A percentile compares a stretch with the other conserved stretches of the same genome.
These are phyloP conservation scores for Boletus rubropictus DNA, from an alignment of 768 basidiomycete species.

Conservation along the genomic window DNA sequence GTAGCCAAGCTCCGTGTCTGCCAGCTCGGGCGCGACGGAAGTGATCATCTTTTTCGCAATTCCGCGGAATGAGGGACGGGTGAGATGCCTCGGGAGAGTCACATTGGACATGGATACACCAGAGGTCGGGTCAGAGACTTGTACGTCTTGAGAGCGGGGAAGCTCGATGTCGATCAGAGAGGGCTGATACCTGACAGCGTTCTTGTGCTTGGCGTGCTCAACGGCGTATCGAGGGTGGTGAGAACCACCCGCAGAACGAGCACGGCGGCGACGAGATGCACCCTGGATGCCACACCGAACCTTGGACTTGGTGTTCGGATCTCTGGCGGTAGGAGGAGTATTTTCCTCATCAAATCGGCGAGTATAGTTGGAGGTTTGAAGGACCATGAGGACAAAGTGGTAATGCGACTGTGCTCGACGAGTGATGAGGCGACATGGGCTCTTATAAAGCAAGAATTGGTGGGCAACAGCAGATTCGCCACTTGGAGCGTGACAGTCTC, in stretches of 20 bases:
- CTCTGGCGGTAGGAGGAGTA: constrained; percentile 23
- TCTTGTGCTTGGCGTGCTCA: constrained; percentile 37
- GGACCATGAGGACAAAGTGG: constrained; percentile 22
- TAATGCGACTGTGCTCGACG: background rate
- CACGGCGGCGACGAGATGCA: constrained; percentile 38
- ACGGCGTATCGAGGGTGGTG: constrained; percentile 31
- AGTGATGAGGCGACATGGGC: constrained; percentile 1
- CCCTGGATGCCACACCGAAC: constrained; percentile 29
- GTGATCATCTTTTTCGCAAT: constrained; percentile 14
- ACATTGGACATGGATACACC: constrained; percentile 8
- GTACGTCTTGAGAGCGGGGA: constrained; percentile 10
- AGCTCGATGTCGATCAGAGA: constrained; percentile 29
- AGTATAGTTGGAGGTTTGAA: constrained; percentile 16
- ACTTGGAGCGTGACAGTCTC: constrained; percentile 22
- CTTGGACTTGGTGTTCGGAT: constrained; percentile 8
- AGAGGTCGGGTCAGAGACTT: constrained; percentile 1
- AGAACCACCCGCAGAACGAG: constrained; percentile 26
- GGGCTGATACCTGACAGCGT: constrained; percentile 6
- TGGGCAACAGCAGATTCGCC: constrained; percentile 5
- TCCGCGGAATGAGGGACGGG: constrained; percentile 16
- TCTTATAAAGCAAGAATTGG: constrained; percentile 23
- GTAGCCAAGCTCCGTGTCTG: constrained; percentile 18
- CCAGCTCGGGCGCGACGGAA: constrained; percentile 26
- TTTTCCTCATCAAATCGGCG: constrained; percentile 31
- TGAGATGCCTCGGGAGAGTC: constrained; percentile 22